Conservation (phyloP, 495 filamentous ascomycete species). For the Aspergillus sclerotioniger region DNA sequence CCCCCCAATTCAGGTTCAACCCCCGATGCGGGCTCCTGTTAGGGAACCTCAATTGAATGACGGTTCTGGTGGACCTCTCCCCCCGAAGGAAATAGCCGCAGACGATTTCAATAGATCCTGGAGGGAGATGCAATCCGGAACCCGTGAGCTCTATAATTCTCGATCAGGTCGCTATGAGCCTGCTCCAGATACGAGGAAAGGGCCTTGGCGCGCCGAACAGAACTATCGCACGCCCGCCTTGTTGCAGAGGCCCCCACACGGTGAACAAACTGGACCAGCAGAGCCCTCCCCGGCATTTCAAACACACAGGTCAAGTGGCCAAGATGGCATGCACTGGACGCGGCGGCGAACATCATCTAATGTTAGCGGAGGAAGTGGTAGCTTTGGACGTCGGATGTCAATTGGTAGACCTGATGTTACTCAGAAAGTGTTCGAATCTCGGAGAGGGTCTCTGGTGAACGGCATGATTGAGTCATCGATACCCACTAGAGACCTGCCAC, state of each 20-base stretch:
- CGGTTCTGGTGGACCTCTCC: constrained; percentile 30
- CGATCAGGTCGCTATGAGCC: constrained; percentile 93
- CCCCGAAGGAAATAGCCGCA: constrained; percentile 82
- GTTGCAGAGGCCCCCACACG: constrained; percentile 65
- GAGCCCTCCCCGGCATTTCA: constrained; percentile 94
- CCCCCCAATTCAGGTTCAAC: constrained; percentile 40
- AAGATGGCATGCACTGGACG: constrained; percentile 65
- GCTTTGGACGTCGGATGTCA: constrained; percentile 58
- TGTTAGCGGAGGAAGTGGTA: constrained; percentile 86
- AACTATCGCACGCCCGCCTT: constrained; percentile 72
- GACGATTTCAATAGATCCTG: constrained; percentile 91
- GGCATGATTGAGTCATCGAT: constrained; percentile 36
- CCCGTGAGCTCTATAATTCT: constrained; percentile 85
- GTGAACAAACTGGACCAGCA: constrained; percentile 65
- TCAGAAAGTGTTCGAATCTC: constrained; percentile 43
- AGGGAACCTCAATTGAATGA: constrained; percentile 38
- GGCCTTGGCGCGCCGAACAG: constrained; percentile 63
- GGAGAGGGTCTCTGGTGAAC: constrained; percentile 48
- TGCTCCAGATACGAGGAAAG: constrained; percentile 69
- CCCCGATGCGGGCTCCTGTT: constrained; percentile 25
- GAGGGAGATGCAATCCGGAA: constrained; percentile 65
- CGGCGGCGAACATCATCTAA: constrained; percentile 90
- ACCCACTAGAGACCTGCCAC: constrained; percentile 23
- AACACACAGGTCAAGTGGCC: constrained; percentile 65
- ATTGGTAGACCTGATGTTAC: constrained; percentile 48